Evolutionary conservation across 805 yeast species (phyloP).

Genomic region (Candida maesae): DNA sequence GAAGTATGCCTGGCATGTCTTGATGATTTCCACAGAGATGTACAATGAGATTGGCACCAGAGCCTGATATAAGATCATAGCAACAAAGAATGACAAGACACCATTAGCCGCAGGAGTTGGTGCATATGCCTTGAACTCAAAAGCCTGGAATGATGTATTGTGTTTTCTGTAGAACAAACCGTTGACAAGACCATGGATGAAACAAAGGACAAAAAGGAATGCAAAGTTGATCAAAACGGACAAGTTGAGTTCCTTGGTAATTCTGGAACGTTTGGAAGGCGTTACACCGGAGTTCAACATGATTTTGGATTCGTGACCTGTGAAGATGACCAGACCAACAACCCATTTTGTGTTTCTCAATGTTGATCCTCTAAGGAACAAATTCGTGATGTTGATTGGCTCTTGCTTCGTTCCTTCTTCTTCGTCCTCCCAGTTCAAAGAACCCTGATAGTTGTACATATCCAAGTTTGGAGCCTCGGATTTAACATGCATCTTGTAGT

Average conservation of each 20-base stretch:
- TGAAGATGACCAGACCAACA: constrained; percentile 67
- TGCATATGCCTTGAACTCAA: constrained; percentile 66
- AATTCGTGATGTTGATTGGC: constrained; percentile 62
- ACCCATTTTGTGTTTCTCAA: constrained; percentile 80
- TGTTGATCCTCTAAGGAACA: constrained; percentile 68
- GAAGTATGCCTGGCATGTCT: constrained; percentile 76
- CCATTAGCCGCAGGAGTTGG: constrained; percentile 65
- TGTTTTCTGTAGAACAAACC: constrained; percentile 54
- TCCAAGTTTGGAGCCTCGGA: constrained; percentile 82
- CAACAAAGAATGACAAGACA: constrained; percentile 67
- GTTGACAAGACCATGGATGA: constrained; percentile 66
- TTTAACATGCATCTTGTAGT: constrained; percentile 57
- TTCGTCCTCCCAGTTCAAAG: constrained; percentile 49
- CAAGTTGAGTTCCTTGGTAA: constrained; percentile 67
- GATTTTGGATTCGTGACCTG: constrained; percentile 77
- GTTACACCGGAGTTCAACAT: constrained; percentile 78
- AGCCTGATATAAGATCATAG: constrained; percentile 71
- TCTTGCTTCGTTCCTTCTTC: constrained; percentile 38
- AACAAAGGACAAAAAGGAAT: constrained; percentile 60
- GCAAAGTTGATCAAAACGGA: constrained; percentile 66
- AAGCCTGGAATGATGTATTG: constrained; percentile 51
- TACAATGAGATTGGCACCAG: constrained; percentile 80
- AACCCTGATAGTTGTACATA: constrained; percentile 71
- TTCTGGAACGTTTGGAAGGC: constrained; percentile 72
- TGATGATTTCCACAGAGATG: constrained; percentile 76